Evolutionary conservation across 2,329 filamentous ascomycete genomes (phyloP).

Genomic region (Fusarium sp.): DNA sequence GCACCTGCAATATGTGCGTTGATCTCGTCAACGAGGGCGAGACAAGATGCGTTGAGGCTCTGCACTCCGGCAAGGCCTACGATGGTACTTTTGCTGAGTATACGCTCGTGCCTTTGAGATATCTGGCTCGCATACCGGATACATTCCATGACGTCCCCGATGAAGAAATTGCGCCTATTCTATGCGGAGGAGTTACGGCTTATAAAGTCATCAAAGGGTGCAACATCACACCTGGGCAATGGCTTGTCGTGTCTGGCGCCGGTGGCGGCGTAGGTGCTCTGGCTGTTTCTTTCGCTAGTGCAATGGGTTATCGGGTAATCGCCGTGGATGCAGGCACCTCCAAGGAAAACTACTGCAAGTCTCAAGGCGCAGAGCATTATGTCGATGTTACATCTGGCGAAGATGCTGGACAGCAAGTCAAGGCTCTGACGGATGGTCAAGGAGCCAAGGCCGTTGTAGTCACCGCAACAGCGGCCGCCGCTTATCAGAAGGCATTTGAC

Average conservation of each 20-base stretch:
- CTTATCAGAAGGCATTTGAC: constrained; percentile 51
- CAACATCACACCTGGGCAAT: constrained; percentile 49
- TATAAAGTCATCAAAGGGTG: constrained; percentile 55
- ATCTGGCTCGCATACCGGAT: constrained; percentile 44
- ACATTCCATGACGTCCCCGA: constrained; percentile 46
- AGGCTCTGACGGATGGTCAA: constrained; percentile 24
- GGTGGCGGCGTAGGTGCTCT: constrained; percentile 55
- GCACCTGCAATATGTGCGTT: constrained; percentile 50
- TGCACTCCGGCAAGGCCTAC: constrained; percentile 48
- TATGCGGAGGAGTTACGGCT: constrained; percentile 58
- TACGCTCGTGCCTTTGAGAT: constrained; percentile 50
- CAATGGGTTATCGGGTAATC: constrained; percentile 56
- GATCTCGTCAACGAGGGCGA: constrained; percentile 47
- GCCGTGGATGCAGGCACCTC: constrained; percentile 51
- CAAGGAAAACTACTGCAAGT: constrained; percentile 48
- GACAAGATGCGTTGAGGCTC: constrained; percentile 48
- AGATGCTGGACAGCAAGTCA: constrained; percentile 22
- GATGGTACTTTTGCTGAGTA: constrained; percentile 56
- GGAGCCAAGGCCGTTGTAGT: constrained; percentile 48
- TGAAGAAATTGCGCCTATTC: constrained; percentile 53
- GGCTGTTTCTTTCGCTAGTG: constrained; percentile 53
- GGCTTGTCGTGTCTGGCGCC: constrained; percentile 52
- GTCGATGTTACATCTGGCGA: constrained; percentile 47
- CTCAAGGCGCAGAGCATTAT: constrained; percentile 52
- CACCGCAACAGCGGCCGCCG: constrained; percentile 45